Conservation (phyloP, 169 alveolate genomes). For the Babesia caballi region DNA sequence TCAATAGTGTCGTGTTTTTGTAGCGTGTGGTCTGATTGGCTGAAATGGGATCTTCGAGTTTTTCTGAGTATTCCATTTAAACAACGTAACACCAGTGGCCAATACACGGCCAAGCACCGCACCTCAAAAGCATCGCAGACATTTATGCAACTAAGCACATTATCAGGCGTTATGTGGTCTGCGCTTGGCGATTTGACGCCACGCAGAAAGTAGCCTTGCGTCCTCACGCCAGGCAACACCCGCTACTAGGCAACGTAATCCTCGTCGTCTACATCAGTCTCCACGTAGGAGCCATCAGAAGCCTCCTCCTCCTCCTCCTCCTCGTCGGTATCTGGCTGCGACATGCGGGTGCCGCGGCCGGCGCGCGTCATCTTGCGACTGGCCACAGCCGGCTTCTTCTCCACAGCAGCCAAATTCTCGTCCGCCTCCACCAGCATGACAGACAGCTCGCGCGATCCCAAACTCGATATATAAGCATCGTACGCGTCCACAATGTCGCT, state of each 20-base stretch:
- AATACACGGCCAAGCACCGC: no score
- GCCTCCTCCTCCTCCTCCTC: neutral
- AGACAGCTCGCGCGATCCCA: constrained; percentile 3
- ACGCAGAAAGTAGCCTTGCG: no score
- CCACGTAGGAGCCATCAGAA: neutral
- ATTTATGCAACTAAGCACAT: no score
- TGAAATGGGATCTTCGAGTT: no score
- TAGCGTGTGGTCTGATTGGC: no score
- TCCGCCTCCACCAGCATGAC: constrained; percentile 1
- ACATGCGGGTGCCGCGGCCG: neutral
- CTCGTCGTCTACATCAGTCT: constrained; percentile 8
- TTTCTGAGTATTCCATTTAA: no score
- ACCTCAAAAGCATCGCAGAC: no score
- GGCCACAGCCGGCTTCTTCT: neutral
- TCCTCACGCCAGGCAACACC: no score
- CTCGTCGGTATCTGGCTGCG: neutral
- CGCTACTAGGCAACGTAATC: neutral
- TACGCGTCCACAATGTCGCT: constrained; percentile 43
- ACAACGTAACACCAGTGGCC: no score
- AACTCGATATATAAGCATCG: constrained; percentile 34
- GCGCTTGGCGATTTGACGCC: no score
- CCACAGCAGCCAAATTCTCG: neutral
- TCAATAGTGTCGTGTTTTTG: no score
- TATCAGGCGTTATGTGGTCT: no score
- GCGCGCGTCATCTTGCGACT: constrained; percentile 6